phyloP scores from a whole-genome alignment of 1,284 basidiomycete genomes.

The Calocybe gambosa region DNA sequence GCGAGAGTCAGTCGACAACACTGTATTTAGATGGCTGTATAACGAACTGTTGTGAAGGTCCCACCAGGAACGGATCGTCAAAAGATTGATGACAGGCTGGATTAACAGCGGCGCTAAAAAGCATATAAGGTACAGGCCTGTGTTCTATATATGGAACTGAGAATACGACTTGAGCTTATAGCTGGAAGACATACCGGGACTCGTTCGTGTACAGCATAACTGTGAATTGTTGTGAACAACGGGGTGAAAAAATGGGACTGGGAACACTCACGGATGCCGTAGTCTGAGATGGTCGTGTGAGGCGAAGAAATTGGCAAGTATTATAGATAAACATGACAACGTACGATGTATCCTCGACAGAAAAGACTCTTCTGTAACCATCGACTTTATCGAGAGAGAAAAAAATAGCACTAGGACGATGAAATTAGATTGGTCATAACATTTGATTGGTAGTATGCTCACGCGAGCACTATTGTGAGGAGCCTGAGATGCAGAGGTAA shows the following conservation, averaged over 20 bases:
- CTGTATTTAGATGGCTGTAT: slow-evolving; percentile 1
- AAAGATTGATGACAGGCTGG: slow-evolving; percentile 61
- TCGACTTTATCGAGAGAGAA: slow-evolving; percentile 65
- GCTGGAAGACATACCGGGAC: slow-evolving; percentile 64
- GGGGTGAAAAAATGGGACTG: not conserved
- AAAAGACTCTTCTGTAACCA: slow-evolving; percentile 84
- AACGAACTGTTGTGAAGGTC: slow-evolving; percentile 77
- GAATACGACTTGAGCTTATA: slow-evolving; percentile 3
- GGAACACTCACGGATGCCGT: slow-evolving; percentile 46
- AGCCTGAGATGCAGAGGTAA: slow-evolving; percentile 38
- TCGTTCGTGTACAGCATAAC: slow-evolving; percentile 78
- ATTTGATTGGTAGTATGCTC: slow-evolving; percentile 24
- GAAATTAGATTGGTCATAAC: slow-evolving; percentile 2
- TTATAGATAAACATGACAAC: slow-evolving; percentile 24
- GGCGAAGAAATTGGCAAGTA: slow-evolving; percentile 2
- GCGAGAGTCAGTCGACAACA: not conserved
- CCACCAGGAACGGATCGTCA: slow-evolving; percentile 79
- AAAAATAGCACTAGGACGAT: slow-evolving; percentile 48
- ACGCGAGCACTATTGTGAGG: slow-evolving; percentile 68
- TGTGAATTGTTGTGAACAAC: slow-evolving; percentile 35
- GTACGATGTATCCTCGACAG: slow-evolving; percentile 72
- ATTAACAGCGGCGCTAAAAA: slow-evolving; percentile 63
- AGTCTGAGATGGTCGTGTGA: slow-evolving; percentile 25
- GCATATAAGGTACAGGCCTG: slow-evolving; percentile 63
- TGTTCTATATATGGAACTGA: slow-evolving; percentile 29